These are phyloP conservation scores for Deinandra increscens DNA, from an alignment of 129 eudicot species.

Conservation along the genomic window DNA sequence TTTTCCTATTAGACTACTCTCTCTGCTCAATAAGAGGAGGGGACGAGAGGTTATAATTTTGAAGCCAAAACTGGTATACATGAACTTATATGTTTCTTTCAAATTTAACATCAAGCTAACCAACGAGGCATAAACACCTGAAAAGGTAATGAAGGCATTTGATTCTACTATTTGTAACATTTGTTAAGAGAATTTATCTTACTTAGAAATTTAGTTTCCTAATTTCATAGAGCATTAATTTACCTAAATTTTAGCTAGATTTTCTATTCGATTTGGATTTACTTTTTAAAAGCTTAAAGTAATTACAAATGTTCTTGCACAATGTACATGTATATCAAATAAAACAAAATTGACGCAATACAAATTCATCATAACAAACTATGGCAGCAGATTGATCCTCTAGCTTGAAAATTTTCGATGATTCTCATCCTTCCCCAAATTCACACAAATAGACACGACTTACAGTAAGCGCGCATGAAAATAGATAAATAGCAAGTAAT, in stretches of 20 bases:
- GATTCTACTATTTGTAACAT: neutral
- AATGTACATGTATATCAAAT: too few relatives aligned
- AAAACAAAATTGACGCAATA: too few relatives aligned
- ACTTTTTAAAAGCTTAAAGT: neutral
- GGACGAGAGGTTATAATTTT: neutral
- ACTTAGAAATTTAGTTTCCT: neutral
- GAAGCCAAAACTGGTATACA: neutral
- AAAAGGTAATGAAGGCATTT: neutral
- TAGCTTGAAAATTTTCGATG: neutral
- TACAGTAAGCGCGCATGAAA: neutral
- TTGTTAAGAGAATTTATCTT: neutral
- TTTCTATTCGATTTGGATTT: neutral
- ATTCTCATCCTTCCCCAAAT: neutral
- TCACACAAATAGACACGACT: neutral
- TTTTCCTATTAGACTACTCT: neutral
- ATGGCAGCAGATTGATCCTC: neutral
- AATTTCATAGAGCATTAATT: neutral
- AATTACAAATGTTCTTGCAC: neutral
- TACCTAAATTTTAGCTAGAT: neutral
- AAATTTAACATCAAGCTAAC: neutral
- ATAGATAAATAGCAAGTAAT: neutral
- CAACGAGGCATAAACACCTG: constrained; percentile 4
- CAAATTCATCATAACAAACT: neutral
- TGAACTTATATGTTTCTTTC: neutral
- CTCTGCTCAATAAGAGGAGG: neutral